These are phyloP conservation scores for Mycocentrospora acerina DNA, from an alignment of 2,329 filamentous ascomycete genomes.

Conservation along the genomic window DNA sequence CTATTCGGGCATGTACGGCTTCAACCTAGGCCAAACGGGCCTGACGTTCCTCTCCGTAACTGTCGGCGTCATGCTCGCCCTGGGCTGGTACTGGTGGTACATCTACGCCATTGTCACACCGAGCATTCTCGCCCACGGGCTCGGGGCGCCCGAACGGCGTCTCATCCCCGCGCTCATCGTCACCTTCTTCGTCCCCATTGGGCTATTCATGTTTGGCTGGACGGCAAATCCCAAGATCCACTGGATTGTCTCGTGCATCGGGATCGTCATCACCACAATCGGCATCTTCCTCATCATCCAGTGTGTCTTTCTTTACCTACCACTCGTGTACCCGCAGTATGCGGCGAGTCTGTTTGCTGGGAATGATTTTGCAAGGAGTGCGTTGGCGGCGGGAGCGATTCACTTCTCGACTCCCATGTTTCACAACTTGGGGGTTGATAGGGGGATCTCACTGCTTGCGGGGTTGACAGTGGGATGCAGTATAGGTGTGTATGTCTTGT, in stretches of 20 bases:
- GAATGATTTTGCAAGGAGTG: constrained; percentile 59
- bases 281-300: constrained; percentile 49
- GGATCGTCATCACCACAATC: constrained; percentile 53
- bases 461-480: constrained; percentile 43
- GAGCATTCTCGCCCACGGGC: constrained; percentile 61
- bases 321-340: constrained; percentile 60
- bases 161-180: constrained; percentile 68
- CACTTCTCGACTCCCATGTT: constrained; percentile 64
- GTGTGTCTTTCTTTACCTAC: constrained; percentile 62
- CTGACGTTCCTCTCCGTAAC: constrained; percentile 85
- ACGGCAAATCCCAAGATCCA: constrained; percentile 62
- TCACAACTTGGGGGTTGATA: constrained; percentile 59
- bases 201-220: constrained; percentile 68
- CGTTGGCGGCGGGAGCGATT: constrained; percentile 61
- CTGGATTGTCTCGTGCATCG: constrained; percentile 60
- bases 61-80: constrained; percentile 68
- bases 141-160: constrained; percentile 69
- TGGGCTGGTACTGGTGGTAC: constrained; percentile 68
- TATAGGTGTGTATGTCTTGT: constrained; percentile 62
- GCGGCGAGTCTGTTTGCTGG: constrained; percentile 59
- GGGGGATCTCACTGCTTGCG: constrained; percentile 58
- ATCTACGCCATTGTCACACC: constrained; percentile 72
- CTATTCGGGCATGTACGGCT: constrained; percentile 77
- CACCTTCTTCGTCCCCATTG: constrained; percentile 61
- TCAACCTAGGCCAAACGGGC: constrained; percentile 70